Evolutionary conservation across 257 asterid species (phyloP), one percentile per base, ranked within the genome.

Genomic region (Coffea eugenioides): DNA sequence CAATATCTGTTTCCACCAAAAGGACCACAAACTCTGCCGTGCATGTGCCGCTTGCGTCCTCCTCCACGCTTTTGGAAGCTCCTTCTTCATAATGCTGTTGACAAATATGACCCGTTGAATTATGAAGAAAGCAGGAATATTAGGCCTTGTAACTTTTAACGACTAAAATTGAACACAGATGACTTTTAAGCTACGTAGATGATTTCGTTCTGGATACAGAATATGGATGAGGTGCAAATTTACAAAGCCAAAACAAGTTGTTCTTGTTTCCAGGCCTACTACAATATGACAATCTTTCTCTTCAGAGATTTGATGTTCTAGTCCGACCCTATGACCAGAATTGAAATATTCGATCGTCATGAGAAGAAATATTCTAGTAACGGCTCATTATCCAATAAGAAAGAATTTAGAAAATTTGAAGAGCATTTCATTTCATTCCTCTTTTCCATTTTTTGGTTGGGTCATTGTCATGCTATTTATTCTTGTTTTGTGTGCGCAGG

Each of bases 31-130:
- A 96, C 84, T 88, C 97, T 0, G 93, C 94, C 13, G 97, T 96
- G 49, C 97, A 91, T 45, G 97, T 91, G 88, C 97, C 93, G 12
- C 79, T 88, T 57, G 87, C 90, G 57, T 88, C 97, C 65, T 86
- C 97, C 8, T 90, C 97, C 79, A 82, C 95, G 2, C 91, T 92
- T 67, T 88, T 91, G 76, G 95, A 87, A 84, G 86, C 94, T 25
- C 80, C 95, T 15, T 68, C 88, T 6, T 85, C 88, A 12, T 87
- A 75, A 76, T 41, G 31, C 7, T 31, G 5, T 56, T 2, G 8
- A 15, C 13, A 54, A 74, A 20, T 41, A 45, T 9, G 3, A 21
- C 66, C 5, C 4, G 27, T 67, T 39, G 80, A 67, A 20, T 41
- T 13, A 31, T 56, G 45, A 31, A 23, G 71, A 52, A 39, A 12